Conservation (phyloP, 495 filamentous ascomycete genomes). For the Darksidea phi region DNA sequence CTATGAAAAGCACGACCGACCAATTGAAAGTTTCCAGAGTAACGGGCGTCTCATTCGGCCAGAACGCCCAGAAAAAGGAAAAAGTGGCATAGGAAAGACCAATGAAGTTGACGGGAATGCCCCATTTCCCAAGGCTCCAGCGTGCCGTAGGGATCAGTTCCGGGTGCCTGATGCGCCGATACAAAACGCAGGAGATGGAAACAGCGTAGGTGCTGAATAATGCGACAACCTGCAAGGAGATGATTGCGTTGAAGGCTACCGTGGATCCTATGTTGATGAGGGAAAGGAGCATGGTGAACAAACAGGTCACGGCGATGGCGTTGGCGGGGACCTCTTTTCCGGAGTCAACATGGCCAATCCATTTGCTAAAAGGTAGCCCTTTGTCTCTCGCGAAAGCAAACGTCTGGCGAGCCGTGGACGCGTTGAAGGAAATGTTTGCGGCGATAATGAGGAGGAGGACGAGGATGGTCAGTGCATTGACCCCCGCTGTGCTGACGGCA, state of each 20-base stretch:
- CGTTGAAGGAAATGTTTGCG: constrained; percentile 54
- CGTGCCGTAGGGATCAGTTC: constrained; percentile 20
- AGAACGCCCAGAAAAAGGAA: constrained; percentile 20
- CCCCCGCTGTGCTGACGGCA: constrained; percentile 48
- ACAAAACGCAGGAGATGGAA: constrained; percentile 20
- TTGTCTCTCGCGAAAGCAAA: constrained; percentile 60
- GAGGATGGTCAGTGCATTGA: constrained; percentile 53
- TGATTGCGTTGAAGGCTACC: constrained; percentile 56
- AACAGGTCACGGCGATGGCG: constrained; percentile 50
- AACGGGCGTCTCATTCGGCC: constrained; percentile 12
- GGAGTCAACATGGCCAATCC: constrained; percentile 45
- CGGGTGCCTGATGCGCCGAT: constrained; percentile 14
- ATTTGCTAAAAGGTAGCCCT: constrained; percentile 55
- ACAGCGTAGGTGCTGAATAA: constrained; percentile 28
- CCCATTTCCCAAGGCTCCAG: constrained; percentile 24
- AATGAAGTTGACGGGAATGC: constrained; percentile 24
- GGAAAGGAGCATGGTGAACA: constrained; percentile 54
- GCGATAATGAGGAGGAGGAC: constrained; percentile 51
- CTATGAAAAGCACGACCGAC: constrained; percentile 30
- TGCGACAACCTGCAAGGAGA: constrained; percentile 42
- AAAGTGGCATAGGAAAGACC: constrained; percentile 24
- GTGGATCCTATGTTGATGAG: constrained; percentile 61
- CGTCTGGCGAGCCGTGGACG: constrained; percentile 58
- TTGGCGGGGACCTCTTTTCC: constrained; percentile 53
- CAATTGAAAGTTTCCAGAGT: constrained; percentile 29